Base-by-base conservation (phyloP, 306 rosid species). In the Sphenostylis stenocarpa region DNA sequence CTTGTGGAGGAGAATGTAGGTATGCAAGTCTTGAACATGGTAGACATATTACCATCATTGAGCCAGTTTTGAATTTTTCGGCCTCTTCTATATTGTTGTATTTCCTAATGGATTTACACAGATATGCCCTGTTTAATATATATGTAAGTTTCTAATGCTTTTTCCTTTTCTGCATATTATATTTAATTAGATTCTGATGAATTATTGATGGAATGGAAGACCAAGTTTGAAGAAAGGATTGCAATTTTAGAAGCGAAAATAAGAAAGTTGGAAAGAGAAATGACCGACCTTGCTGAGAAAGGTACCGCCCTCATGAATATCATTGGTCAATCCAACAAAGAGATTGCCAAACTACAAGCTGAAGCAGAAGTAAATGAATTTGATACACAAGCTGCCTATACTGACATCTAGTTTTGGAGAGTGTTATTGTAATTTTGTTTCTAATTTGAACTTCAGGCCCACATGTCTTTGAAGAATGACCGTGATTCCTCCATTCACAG, bases 181-280 rank as follows among this genome's bases (percentile, higher is more conserved):
- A n/a, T 81, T 58, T 80, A 73, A 73, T 45, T 85, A 95, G 97
- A 92, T 83, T 78, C 97, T 31, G 97, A 95, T 85, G 98, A 92
- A 79, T 95, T 92, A 72, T 77, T 95, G 87, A 86, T 80, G 79
- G 97, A 92, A 84, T 90, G 91, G 97, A 92, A 92, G 87, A 83
- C 86, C 62, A 85, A 82, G 86, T 92, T 95, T 85, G 97, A 86
- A 48, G 91, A 90, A 85, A 92, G 80, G 77, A 88, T 95, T 85
- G 88, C 83, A 36, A 80, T 75, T 74, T 82, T 91, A 64, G 76
- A 81, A 52, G 28, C 80, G 51, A 88, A 88, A 80, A 84, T 89
- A 62, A 48, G 80, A 82, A 95, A 83, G 82, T 79, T 90, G 84
- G 96, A 88, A 76, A 88, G 98, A 84, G 98, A 92, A 80, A 72